Evolutionary conservation across 2,329 filamentous ascomycete species (phyloP).

Genomic region (Paramyrothecium sp.): DNA sequence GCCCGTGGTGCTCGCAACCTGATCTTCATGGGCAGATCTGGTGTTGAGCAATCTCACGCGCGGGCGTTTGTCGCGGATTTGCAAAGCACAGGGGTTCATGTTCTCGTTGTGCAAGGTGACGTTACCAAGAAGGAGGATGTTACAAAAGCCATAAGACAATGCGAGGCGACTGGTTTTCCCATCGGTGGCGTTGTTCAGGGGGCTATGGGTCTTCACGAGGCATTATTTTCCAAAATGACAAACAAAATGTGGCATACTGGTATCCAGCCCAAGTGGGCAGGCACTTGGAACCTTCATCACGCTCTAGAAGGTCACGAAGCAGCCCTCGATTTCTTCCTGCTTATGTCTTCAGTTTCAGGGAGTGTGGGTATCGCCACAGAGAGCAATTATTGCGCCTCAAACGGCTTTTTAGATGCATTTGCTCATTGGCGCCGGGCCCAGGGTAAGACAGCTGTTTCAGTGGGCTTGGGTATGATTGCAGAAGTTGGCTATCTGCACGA

Average conservation of each 20-base stretch:
- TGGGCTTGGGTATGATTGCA: conserved; percentile 23
- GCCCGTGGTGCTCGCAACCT: background rate
- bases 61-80: background rate
- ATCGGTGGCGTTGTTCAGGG: conserved; percentile 31
- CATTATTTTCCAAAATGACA: conserved; percentile 20
- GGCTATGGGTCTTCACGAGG: conserved; percentile 28
- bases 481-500: conserved; percentile 27
- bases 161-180: background rate
- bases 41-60: background rate
- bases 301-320: conserved; percentile 8
- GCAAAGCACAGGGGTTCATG: background rate
- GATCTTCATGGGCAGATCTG: background rate
- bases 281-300: conserved; percentile 20
- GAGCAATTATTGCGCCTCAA: conserved; percentile 28
- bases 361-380: conserved; percentile 27
- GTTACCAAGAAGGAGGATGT: background rate
- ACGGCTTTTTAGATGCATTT: conserved; percentile 30
- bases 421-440: conserved; percentile 21
- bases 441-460: conserved; percentile 22
- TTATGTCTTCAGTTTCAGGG: conserved; percentile 21
- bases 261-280: conserved; percentile 19
- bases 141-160: background rate
- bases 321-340: conserved; percentile 28
- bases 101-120: background rate
- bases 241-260: conserved; percentile 17